phyloP scores from a whole-genome alignment of 2,329 filamentous ascomycete genomes.

The Fusarium palustre region DNA sequence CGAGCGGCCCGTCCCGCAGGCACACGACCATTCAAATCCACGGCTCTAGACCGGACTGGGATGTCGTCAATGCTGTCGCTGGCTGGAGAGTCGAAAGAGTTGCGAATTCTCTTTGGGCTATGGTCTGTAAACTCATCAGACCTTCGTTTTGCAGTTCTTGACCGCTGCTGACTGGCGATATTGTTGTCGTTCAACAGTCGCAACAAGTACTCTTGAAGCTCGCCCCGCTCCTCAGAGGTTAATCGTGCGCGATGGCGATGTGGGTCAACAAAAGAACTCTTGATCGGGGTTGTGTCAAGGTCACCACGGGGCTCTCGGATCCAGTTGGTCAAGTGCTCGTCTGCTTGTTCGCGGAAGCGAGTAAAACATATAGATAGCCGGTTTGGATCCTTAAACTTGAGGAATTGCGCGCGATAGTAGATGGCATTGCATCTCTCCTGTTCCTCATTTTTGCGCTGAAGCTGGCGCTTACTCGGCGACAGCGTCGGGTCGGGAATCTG shows the following conservation, averaged over 20 bases:
- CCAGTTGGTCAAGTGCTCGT: conserved; percentile 37
- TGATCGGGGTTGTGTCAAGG: conserved; percentile 35
- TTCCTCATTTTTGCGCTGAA: conserved; percentile 38
- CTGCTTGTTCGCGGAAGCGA: conserved; percentile 42
- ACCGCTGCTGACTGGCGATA: conserved; percentile 11
- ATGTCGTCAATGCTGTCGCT: conserved; percentile 37
- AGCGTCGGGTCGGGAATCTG: conserved; percentile 38
- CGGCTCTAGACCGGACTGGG: conserved; percentile 39
- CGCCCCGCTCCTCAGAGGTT: conserved; percentile 39
- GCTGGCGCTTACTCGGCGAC: conserved; percentile 45
- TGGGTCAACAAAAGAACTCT: conserved; percentile 34
- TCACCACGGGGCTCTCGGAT: conserved; percentile 36
- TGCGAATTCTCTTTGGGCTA: conserved; percentile 35
- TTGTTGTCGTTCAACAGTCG: conserved; percentile 32
- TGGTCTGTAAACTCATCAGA: conserved; percentile 40
- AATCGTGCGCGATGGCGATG: conserved; percentile 35
- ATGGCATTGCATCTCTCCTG: conserved; percentile 42
- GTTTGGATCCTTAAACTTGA: conserved; percentile 38
- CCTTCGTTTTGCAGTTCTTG: conserved; percentile 34
- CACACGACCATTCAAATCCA: conserved; percentile 1
- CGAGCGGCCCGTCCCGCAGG: conserved; percentile 30
- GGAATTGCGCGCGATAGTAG: conserved; percentile 35
- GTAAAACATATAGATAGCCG: conserved; percentile 39
- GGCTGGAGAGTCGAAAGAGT: conserved; percentile 15
- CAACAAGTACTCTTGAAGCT: conserved; percentile 44